phyloP scores from a whole-genome alignment of 495 filamentous ascomycete genomes.

The Bryoglossum gracile region DNA sequence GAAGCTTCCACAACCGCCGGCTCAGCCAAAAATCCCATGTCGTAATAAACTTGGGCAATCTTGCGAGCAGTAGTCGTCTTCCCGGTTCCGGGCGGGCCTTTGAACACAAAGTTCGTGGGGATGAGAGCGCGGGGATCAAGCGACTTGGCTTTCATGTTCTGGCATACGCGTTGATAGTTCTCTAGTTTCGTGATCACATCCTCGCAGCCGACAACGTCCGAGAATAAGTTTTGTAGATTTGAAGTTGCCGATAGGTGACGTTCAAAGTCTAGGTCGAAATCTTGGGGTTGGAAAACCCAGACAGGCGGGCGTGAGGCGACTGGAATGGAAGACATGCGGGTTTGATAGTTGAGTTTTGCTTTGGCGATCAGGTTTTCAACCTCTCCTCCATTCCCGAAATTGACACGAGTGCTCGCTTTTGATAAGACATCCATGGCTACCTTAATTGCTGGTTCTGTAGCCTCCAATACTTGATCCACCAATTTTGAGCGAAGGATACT shows the following conservation, averaged over 20 bases:
- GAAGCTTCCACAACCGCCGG: conserved; percentile 32
- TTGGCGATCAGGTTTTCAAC: conserved; percentile 23
- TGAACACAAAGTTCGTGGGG: conserved; percentile 54
- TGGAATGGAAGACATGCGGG: background rate
- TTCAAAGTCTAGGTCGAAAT: conserved; percentile 63
- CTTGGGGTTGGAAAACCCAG: conserved; percentile 29
- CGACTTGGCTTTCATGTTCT: conserved; percentile 36
- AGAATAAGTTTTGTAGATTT: conserved; percentile 50
- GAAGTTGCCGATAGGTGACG: conserved; percentile 40
- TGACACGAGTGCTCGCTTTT: conserved; percentile 33
- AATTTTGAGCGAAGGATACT: conserved; percentile 51
- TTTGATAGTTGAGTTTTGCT: conserved; percentile 13
- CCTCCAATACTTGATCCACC: conserved; percentile 35
- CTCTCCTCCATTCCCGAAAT: conserved; percentile 49
- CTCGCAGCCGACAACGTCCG: conserved; percentile 57
- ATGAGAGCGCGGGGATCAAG: conserved; percentile 51
- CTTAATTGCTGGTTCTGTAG: conserved; percentile 32
- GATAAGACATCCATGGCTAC: conserved; percentile 34
- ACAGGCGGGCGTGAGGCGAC: background rate
- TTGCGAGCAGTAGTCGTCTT: conserved; percentile 38
- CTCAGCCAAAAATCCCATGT: conserved; percentile 33
- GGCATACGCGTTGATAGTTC: conserved; percentile 49
- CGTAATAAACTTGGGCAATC: conserved; percentile 36
- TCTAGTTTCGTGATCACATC: conserved; percentile 48
- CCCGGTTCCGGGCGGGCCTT: conserved; percentile 49